These are phyloP conservation scores for Lodderomyces oxycetoniae DNA, from an alignment of 1,139 yeast species.

Conservation along the genomic window DNA sequence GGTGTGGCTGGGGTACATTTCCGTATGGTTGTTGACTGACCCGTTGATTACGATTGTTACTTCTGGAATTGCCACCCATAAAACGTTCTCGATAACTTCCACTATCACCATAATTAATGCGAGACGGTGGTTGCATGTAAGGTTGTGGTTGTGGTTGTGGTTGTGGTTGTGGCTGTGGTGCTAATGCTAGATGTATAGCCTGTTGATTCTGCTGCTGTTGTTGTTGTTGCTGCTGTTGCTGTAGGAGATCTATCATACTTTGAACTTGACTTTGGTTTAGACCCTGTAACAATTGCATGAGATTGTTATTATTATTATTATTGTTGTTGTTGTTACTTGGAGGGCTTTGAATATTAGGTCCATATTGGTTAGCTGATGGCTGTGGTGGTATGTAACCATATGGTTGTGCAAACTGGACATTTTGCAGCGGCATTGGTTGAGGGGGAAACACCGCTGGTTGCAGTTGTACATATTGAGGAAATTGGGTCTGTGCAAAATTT, in stretches of 20 bases:
- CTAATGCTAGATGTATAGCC: constrained; percentile 1
- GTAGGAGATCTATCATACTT: constrained; percentile 40
- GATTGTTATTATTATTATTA: constrained; percentile 6
- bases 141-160: constrained; percentile 10
- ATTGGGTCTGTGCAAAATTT: constrained; percentile 6
- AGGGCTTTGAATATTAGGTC: no score
- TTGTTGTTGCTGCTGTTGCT: constrained; percentile 21
- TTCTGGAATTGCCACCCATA: constrained; percentile 3
- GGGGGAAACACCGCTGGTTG: no score
- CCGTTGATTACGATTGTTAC: constrained; percentile 4
- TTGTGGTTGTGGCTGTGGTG: constrained; percentile 9
- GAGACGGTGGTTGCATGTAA: constrained; percentile 7
- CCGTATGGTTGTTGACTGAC: constrained; percentile 8
- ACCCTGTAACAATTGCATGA: constrained; percentile 38
- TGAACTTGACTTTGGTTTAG: constrained; percentile 52
- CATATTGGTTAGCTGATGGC: constrained; percentile 10
- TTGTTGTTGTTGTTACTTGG: constrained; percentile 6
- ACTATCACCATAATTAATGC: constrained; percentile 7
- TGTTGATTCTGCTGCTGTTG: constrained; percentile 18
- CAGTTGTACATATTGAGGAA: constrained; percentile 4
- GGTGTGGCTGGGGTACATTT: constrained; percentile 11
- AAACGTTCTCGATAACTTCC: constrained; percentile 4
- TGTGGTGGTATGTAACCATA: constrained; percentile 7
- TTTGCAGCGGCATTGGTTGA: background rate
- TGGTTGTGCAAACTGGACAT: constrained; percentile 5